Percentiles rank a stretch among this genome's conserved stretches.
Conservation (phyloP, 1,139 yeast genomes). For the Saccharomyces hybrid region DNA sequence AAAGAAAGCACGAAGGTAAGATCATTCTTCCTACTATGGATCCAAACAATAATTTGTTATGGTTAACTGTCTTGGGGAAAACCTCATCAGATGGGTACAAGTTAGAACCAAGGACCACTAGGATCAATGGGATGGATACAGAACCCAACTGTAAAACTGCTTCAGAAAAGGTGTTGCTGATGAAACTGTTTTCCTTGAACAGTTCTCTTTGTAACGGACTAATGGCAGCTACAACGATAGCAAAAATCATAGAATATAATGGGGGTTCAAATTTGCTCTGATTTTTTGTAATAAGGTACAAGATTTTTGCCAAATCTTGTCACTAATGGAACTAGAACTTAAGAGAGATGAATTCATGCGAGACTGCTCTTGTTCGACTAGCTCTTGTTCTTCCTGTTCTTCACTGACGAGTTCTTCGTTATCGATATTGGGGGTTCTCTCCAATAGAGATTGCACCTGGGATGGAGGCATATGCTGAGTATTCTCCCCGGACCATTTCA, state of each 20-base stretch:
- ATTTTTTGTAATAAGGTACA: slow-evolving; percentile 7
- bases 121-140: slow-evolving; percentile 79
- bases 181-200: slow-evolving; percentile 57
- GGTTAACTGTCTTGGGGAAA: slow-evolving; percentile 57
- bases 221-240: slow-evolving; percentile 76
- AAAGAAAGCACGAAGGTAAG: slow-evolving; percentile 53
- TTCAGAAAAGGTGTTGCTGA: slow-evolving; percentile 68
- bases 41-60: slow-evolving; percentile 54
- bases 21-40: slow-evolving; percentile 68
- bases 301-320: slow-evolving; percentile 9
- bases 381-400: background rate
- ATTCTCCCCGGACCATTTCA: slow-evolving; percentile 39
- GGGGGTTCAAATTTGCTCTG: slow-evolving; percentile 81
- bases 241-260: slow-evolving; percentile 78
- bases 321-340: slow-evolving; percentile 8
- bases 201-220: slow-evolving; percentile 60
- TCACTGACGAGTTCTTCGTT: background rate
- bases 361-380: background rate
- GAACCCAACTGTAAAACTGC: slow-evolving; percentile 75
- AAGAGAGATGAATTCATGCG: background rate
- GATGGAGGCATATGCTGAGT: slow-evolving; percentile 27
- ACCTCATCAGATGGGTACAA: slow-evolving; percentile 58
- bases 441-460: slow-evolving; percentile 18
- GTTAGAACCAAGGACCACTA: slow-evolving; percentile 70
- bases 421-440: slow-evolving; percentile 1